Conservation (phyloP, 2,329 filamentous ascomycete genomes). For the Pseudovirgaria hyperparasitica region DNA sequence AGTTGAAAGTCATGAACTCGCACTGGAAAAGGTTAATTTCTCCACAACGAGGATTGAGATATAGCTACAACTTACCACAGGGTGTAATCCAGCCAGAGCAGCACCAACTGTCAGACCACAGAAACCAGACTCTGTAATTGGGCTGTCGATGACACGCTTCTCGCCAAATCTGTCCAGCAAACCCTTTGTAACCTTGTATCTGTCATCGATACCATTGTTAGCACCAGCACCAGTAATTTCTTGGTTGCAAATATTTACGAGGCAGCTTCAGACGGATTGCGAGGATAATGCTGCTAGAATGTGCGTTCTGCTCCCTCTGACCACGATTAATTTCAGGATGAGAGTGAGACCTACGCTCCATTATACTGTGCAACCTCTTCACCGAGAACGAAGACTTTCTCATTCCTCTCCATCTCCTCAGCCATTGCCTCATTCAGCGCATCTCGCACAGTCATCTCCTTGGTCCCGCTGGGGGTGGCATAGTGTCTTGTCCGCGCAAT, state of each 20-base stretch:
- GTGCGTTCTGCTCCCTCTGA: no score
- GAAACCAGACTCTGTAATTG: conserved; percentile 97
- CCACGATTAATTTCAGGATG: no score
- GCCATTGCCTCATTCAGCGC: conserved; percentile 95
- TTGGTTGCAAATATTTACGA: not conserved
- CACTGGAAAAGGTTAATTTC: conserved; percentile 41
- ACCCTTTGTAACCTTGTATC: conserved; percentile 98
- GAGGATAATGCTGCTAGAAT: no score
- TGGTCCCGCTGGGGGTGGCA: conserved; percentile 49
- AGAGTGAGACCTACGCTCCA: conserved; percentile 72
- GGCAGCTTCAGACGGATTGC: no score
- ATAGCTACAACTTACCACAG: conserved; percentile 54
- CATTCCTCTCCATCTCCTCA: conserved; percentile 88
- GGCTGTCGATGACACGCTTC: conserved; percentile 93
- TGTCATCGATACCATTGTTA: conserved; percentile 26
- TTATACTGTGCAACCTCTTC: conserved; percentile 99
- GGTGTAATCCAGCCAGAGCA: conserved; percentile 85
- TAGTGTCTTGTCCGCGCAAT: conserved; percentile 40
- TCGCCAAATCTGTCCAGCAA: conserved; percentile 94
- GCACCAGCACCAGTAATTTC: conserved; percentile 9
- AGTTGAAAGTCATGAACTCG: conserved; percentile 99
- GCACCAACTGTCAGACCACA: conserved; percentile 86
- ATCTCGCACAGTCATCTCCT: conserved; percentile 95
- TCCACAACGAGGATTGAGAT: not conserved
- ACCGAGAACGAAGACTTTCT: conserved; percentile 90